Evolutionary conservation across 2,329 filamentous ascomycete species (phyloP).

Genomic region (Magnaporthiopsis rhizophila): DNA sequence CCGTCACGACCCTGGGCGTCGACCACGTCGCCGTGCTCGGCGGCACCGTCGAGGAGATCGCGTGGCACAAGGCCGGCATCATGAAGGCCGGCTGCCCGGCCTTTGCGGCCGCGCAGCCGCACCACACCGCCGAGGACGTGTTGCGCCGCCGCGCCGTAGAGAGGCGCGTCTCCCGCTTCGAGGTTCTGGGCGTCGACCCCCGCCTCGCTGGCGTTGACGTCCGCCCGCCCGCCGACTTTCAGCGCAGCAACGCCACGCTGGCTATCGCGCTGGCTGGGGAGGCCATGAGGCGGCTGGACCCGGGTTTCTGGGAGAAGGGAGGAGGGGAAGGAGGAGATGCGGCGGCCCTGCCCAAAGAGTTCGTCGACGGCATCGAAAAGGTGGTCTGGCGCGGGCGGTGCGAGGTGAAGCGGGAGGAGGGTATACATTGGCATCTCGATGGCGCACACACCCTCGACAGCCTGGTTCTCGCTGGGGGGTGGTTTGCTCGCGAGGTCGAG

Average conservation of each 20-base stretch:
- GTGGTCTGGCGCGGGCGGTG: constrained; percentile 70
- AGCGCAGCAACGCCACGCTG: constrained; percentile 17
- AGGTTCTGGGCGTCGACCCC: constrained; percentile 14
- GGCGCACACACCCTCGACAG: constrained; percentile 85
- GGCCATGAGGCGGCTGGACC: constrained; percentile 37
- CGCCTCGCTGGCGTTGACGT: constrained; percentile 10
- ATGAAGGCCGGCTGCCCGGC: constrained; percentile 53
- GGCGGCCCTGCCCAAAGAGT: constrained; percentile 38
- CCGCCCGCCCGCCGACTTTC: constrained; percentile 14
- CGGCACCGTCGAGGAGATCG: constrained; percentile 54
- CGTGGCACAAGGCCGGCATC: constrained; percentile 69
- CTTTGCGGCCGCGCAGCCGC: constrained; percentile 44
- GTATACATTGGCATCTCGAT: constrained; percentile 71
- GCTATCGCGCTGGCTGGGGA: constrained; percentile 29
- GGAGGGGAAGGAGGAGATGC: neutral
- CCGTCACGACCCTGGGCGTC: constrained; percentile 51
- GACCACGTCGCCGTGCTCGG: constrained; percentile 61
- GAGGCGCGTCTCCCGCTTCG: constrained; percentile 24
- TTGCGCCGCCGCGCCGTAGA: constrained; percentile 43
- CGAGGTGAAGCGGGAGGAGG: constrained; percentile 47
- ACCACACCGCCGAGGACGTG: constrained; percentile 41
- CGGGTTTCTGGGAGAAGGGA: neutral
- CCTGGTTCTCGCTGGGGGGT: constrained; percentile 64
- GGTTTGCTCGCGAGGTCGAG: constrained; percentile 52
- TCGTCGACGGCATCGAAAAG: constrained; percentile 56